Base-by-base conservation (phyloP, 441 rosid species). In the Melastoma candidum region DNA sequence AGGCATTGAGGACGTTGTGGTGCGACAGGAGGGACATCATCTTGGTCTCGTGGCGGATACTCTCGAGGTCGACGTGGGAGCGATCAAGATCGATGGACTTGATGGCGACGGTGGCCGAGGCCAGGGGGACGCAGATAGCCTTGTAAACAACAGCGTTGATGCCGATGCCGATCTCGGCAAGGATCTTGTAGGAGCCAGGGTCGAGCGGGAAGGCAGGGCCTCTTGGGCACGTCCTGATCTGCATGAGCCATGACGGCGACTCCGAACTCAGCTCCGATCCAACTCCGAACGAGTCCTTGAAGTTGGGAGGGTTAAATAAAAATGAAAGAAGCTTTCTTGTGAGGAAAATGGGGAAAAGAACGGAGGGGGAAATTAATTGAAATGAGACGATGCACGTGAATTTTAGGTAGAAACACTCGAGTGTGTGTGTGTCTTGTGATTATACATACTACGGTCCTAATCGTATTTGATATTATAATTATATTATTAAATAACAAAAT, bases 101-200 rank as follows among this genome's bases (percentile, higher is more conserved):
- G 51, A 84, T 84, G 46, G 97, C 97, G 0, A 90, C 95, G 0
- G 74, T 48, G 1, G 64, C 60, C 1, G 87, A 78, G 47, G 75
- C 77, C 69, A 70, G 52, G 0, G 89, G 94, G 7, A 79, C 36
- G 57, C 97, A 90, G 45, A 71, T 51, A 51, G 97, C 94, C 53
- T 84, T 86, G 82, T 86, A 81, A n/a, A 90, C 97, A 0, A 68
- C 41, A 5, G 89, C 89, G 46, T 94, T 81, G 12, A 86, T 87
- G 2, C 97, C 95, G 4, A 69, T 64, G 2, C 97, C 92, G 32
- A 90, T 86, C 72, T 90, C 80, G 44, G 65, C 70, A 4, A 82
- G 49, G 69, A 82, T 74, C 65, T 73, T 79, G 67, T 86, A 90
- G 11, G 82, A 72, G 22, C 53, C 58, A 2, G 84, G 44, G 58